Base-by-base conservation (phyloP, 1,284 basidiomycete genomes). In the Marasmius fiardii region DNA sequence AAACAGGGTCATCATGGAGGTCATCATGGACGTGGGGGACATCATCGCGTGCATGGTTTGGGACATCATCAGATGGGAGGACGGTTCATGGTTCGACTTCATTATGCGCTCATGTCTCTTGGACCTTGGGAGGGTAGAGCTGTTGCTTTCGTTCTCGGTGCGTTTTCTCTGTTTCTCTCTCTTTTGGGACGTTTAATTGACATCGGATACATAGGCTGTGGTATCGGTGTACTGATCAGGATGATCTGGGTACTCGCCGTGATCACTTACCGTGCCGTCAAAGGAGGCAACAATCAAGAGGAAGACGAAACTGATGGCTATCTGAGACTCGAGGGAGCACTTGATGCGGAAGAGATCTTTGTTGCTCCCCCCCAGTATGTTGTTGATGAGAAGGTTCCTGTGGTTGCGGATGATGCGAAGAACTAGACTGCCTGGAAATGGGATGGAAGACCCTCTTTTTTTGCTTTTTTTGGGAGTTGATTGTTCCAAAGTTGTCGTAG, bases 111-210 rank as follows among this genome's bases (percentile, higher is more conserved):
- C 54, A 81, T 82, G 74, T 69, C 80, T 4, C 79, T 92, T 14
- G 86, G 88, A n/a, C 81, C 82, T 21, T 91, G 89, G 88, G 89
- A 92, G 69, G 87, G 87, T 51, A 78, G 88, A 52, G 81, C 83
- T 12, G 83, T 91, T 16, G 85, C 89, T 4, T 92, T 92, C 58
- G 88, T 91, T 56, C 77, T 92, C 18, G 89, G 89, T 89, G 60
- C 62, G 82, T 56, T 7, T 47, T 51, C 61, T 58, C 55, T 49
- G 34, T 23, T 23, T 56, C 28, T 12, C 31, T 24, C 33, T 52
- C 14, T 21, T 26, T 50, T 12, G n/a, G n/a, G n/a, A n/a, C n/a
- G n/a, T n/a, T n/a, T n/a, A n/a, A n/a, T n/a, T n/a, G n/a, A n/a
- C n/a, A n/a, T n/a, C n/a, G n/a, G n/a, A n/a, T n/a, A n/a, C n/a